phyloP scores from a whole-genome alignment of 148 eudicot genomes.

The Polygonum maritimum region DNA sequence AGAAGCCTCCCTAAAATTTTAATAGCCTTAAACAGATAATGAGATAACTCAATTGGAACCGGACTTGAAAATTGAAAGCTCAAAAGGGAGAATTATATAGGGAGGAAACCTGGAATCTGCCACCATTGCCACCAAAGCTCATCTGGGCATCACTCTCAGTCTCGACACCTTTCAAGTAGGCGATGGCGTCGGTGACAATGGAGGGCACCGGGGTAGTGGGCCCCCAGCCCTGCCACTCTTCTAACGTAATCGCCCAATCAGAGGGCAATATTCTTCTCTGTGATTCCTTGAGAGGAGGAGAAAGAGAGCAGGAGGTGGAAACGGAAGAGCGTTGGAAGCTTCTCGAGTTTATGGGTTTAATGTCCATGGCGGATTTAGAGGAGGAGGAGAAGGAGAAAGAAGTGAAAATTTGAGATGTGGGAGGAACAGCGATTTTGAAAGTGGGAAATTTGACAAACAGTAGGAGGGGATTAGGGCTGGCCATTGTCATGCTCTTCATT shows the following conservation, averaged over 20 bases:
- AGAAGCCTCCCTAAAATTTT: background rate
- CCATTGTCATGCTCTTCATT: conserved; percentile 6
- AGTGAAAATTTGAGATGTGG: background rate
- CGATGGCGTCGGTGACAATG: conserved; percentile 45
- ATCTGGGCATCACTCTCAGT: conserved; percentile 33
- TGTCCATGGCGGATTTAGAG: conserved; percentile 7
- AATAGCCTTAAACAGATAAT: background rate
- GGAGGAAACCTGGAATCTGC: conserved; percentile 40
- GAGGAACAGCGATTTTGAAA: background rate
- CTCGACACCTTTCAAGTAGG: conserved; percentile 57
- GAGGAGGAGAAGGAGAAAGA: conserved; percentile 2
- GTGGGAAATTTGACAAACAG: background rate
- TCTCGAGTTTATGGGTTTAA: conserved; percentile 1
- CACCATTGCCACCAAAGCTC: conserved; percentile 71
- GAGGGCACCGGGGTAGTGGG: conserved; percentile 57
- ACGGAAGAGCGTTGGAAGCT: conserved; percentile 4
- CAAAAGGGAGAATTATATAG: background rate
- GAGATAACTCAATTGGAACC: background rate
- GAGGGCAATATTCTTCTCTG: conserved; percentile 8
- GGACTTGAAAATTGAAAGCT: background rate
- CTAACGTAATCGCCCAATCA: conserved; percentile 30
- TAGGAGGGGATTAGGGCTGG: background rate
- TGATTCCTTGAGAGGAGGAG: conserved; percentile 19
- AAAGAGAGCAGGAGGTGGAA: conserved; percentile 18
- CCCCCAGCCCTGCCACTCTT: conserved; percentile 94